Conservation (phyloP, 805 yeast genomes). For the Ogataea chonburiensis region DNA sequence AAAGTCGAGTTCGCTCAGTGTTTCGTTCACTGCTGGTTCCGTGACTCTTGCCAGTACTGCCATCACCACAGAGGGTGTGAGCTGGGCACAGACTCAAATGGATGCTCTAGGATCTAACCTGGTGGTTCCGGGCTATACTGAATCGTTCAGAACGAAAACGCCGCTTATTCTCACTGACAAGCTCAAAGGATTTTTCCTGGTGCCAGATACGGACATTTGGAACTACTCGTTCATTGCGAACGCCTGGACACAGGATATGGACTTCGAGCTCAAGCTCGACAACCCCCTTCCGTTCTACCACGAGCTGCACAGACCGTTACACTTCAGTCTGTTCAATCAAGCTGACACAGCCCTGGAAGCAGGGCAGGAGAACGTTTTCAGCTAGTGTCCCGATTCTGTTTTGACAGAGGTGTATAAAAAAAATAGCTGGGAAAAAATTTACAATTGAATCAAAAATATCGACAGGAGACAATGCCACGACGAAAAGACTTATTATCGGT, state of each 20-base stretch:
- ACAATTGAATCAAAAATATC: constrained; percentile 53
- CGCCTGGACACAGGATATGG: constrained; percentile 65
- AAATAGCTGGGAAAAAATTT: constrained; percentile 5
- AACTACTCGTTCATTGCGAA: constrained; percentile 88
- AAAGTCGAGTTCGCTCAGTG: constrained; percentile 56
- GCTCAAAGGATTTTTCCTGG: constrained; percentile 77
- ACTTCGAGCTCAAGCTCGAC: constrained; percentile 67
- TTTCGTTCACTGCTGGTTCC: constrained; percentile 80
- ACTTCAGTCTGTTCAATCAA: constrained; percentile 74
- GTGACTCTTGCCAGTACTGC: constrained; percentile 69
- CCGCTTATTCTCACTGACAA: constrained; percentile 75
- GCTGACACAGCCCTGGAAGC: constrained; percentile 55
- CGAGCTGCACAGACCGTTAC: constrained; percentile 84
- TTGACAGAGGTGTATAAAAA: constrained; percentile 10
- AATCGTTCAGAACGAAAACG: constrained; percentile 55
- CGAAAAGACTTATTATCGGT: constrained; percentile 53
- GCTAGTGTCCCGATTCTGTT: constrained; percentile 29
- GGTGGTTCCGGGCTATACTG: constrained; percentile 66
- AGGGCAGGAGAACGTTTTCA: constrained; percentile 64
- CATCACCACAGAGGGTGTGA: constrained; percentile 60
- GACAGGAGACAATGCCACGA: constrained; percentile 67
- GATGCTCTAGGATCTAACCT: constrained; percentile 58
- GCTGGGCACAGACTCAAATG: constrained; percentile 72
- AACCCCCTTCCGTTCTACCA: constrained; percentile 81
- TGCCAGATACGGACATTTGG: constrained; percentile 86